Conservation (phyloP, 345 rosid species). For the Psidium guajava region DNA sequence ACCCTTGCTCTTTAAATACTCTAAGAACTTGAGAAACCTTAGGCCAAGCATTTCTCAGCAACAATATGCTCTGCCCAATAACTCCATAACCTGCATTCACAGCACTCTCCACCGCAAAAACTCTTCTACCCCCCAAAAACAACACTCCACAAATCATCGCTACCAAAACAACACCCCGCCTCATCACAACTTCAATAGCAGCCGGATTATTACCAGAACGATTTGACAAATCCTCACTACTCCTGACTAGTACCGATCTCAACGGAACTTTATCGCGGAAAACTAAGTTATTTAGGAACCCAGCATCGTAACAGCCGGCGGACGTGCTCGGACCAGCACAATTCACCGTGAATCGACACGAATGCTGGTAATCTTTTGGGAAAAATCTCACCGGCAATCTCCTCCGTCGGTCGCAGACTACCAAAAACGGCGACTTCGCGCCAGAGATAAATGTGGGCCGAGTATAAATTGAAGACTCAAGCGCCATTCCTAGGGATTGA, state of each 20-base stretch:
- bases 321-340: neutral
- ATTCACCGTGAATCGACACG: neutral
- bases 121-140: slow-evolving; percentile 48
- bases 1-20: slow-evolving; percentile 76
- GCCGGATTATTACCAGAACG: slow-evolving; percentile 9
- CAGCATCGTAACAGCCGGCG: neutral
- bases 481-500: slow-evolving; percentile 10
- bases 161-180: slow-evolving; percentile 42
- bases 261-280: neutral
- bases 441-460: slow-evolving; percentile 22
- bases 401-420: slow-evolving; percentile 12
- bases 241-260: slow-evolving; percentile 1
- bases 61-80: slow-evolving; percentile 44
- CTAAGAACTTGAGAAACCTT: slow-evolving; percentile 55
- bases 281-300: neutral
- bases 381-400: neutral
- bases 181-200: slow-evolving; percentile 27
- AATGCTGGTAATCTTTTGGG: neutral
- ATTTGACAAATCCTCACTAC: neutral
- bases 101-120: slow-evolving; percentile 51
- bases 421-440: slow-evolving; percentile 11
- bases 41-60: slow-evolving; percentile 61
- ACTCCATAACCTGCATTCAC: slow-evolving; percentile 67
- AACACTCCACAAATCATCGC: slow-evolving; percentile 53
- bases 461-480: slow-evolving; percentile 35